These are phyloP conservation scores for Nothopassalora personata DNA, from an alignment of 2,329 filamentous ascomycete genomes.

Conservation along the genomic window DNA sequence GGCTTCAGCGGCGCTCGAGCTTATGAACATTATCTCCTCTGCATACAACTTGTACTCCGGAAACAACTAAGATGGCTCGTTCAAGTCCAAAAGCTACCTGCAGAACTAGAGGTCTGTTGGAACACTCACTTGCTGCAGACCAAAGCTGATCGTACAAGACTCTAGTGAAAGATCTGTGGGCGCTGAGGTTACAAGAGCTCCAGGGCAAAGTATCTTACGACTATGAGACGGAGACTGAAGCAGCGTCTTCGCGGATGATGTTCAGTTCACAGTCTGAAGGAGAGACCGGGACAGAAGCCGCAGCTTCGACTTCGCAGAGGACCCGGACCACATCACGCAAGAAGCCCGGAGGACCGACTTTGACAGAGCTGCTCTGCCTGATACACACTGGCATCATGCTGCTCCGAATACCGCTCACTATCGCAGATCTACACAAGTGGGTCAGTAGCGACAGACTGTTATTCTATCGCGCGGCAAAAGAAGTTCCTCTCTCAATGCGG, in stretches of 20 bases:
- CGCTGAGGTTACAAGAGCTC: constrained; percentile 61
- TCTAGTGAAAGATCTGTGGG: constrained; percentile 79
- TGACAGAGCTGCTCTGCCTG: constrained; percentile 69
- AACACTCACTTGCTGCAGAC: not conserved
- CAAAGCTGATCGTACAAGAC: constrained; percentile 9
- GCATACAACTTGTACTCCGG: constrained; percentile 76
- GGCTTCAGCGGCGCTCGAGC: constrained; percentile 60
- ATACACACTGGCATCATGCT: constrained; percentile 76
- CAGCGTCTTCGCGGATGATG: constrained; percentile 41
- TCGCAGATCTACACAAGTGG: constrained; percentile 68
- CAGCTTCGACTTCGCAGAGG: constrained; percentile 30
- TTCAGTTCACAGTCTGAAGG: constrained; percentile 56
- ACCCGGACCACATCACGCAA: constrained; percentile 34
- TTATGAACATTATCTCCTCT: constrained; percentile 73
- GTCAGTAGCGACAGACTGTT: constrained; percentile 62
- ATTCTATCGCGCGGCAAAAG: constrained; percentile 59
- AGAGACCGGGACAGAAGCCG: constrained; percentile 37
- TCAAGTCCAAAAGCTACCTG: constrained; percentile 57
- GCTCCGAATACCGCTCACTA: constrained; percentile 67
- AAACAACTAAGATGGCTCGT: constrained; percentile 75
- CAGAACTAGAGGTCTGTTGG: constrained; percentile 63
- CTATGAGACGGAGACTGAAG: constrained; percentile 30
- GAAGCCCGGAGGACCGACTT: constrained; percentile 50
- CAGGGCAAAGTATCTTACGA: constrained; percentile 37
- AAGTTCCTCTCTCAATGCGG: constrained; percentile 59